Evolutionary conservation across 495 filamentous ascomycete genomes (phyloP).

Genomic region (Hyaloscypha variabilis): DNA sequence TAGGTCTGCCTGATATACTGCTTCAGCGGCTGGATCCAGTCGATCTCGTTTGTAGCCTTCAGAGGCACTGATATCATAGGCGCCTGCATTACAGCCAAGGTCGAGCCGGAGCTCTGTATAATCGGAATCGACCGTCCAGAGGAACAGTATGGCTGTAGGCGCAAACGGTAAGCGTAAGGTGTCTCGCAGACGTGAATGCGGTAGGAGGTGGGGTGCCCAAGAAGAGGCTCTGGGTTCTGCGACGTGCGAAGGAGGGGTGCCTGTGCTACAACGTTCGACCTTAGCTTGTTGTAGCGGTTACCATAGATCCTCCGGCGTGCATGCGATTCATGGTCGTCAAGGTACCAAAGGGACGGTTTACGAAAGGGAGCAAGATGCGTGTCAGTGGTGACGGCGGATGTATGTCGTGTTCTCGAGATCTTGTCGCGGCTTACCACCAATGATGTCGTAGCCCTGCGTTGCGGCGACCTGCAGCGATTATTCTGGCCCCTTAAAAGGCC

Average conservation of each 20-base stretch:
- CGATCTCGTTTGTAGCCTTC: slow-evolving; percentile 99
- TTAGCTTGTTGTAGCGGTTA: slow-evolving; percentile 23
- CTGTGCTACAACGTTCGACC: slow-evolving; percentile 1
- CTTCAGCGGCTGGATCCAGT: slow-evolving; percentile 95
- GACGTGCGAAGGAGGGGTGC: slow-evolving; percentile 14
- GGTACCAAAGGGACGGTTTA: not conserved
- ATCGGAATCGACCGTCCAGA: slow-evolving; percentile 2
- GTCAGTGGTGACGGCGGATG: slow-evolving; percentile 3
- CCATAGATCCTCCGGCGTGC: slow-evolving; percentile 5
- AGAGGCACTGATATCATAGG: slow-evolving; percentile 92
- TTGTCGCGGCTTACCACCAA: slow-evolving; percentile 11
- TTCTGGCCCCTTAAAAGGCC: slow-evolving; percentile 21
- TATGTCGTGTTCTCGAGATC: slow-evolving; percentile 17
- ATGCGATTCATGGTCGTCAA: slow-evolving; percentile 19
- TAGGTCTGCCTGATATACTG: slow-evolving; percentile 90
- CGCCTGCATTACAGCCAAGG: slow-evolving; percentile 52
- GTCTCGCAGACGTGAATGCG: slow-evolving; percentile 13
- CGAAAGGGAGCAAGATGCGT: not conserved
- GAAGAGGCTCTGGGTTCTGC: slow-evolving; percentile 4
- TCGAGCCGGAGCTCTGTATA: slow-evolving; percentile 43
- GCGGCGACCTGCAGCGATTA: slow-evolving; percentile 24
- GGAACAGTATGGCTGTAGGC: not conserved
- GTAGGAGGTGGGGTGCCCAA: slow-evolving; percentile 7
- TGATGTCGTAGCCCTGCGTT: slow-evolving; percentile 5
- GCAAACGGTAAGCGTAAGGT: not conserved